These are phyloP conservation scores for Tetracladium setigerum DNA, from an alignment of 495 filamentous ascomycete genomes.

Conservation along the genomic window DNA sequence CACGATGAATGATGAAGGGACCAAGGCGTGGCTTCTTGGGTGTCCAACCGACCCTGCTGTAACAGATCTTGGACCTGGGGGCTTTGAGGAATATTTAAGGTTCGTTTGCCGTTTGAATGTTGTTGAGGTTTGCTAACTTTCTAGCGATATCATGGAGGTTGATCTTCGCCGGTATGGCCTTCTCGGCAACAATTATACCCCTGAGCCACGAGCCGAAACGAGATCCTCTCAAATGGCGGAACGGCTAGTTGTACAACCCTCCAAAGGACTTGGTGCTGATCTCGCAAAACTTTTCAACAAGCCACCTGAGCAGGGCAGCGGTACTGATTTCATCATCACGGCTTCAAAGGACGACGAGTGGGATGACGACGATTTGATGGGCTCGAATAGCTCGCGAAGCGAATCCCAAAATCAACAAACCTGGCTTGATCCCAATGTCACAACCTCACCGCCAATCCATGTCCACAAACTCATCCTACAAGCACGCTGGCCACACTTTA, in stretches of 20 bases:
- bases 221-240: slow-evolving; percentile 39
- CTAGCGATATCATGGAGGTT: slow-evolving; percentile 77
- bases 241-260: slow-evolving; percentile 28
- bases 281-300: slow-evolving; percentile 80
- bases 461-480: slow-evolving; percentile 89
- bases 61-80: slow-evolving; percentile 39
- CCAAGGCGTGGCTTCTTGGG: slow-evolving; percentile 93
- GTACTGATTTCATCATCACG: slow-evolving; percentile 79
- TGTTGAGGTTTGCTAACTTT: neutral
- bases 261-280: slow-evolving; percentile 70
- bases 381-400: slow-evolving; percentile 34
- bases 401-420: slow-evolving; percentile 39
- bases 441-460: slow-evolving; percentile 80
- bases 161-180: slow-evolving; percentile 80
- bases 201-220: slow-evolving; percentile 50
- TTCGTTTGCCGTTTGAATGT: neutral
- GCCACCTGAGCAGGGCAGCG: slow-evolving; percentile 67
- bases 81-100: slow-evolving; percentile 75
- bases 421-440: slow-evolving; percentile 53
- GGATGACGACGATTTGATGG: slow-evolving; percentile 53
- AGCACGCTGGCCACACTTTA: slow-evolving; percentile 94
- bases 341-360: slow-evolving; percentile 63
- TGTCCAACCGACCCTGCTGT: slow-evolving; percentile 61
- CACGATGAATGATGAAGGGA: slow-evolving; percentile 84
- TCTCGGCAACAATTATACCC: slow-evolving; percentile 65